phyloP scores from a whole-genome alignment of 2,329 filamentous ascomycete genomes.

The Whalleya microplaca region DNA sequence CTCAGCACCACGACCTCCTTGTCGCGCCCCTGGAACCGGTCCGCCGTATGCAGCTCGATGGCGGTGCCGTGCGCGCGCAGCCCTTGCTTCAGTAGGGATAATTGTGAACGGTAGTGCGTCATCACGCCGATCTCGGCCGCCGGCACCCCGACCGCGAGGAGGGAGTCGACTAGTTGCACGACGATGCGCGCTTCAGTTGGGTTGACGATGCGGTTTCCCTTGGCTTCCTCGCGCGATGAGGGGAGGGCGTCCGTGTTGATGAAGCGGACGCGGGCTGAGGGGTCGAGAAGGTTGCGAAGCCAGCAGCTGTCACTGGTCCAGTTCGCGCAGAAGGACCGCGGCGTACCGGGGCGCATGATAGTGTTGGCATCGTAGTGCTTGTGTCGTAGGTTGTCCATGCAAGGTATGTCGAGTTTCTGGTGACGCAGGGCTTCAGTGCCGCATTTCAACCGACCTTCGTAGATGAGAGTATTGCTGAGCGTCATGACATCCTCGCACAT shows the following conservation, averaged over 20 bases:
- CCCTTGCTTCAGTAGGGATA: conserved; percentile 77
- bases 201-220: conserved; percentile 88
- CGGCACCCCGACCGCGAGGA: conserved; percentile 76
- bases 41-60: conserved; percentile 95
- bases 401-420: conserved; percentile 69
- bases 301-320: conserved; percentile 64
- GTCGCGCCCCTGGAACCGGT: conserved; percentile 95
- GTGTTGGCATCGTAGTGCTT: conserved; percentile 61
- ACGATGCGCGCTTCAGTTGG: conserved; percentile 78
- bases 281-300: conserved; percentile 72
- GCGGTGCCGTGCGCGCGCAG: conserved; percentile 61
- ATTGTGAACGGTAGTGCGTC: conserved; percentile 93
- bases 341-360: conserved; percentile 45
- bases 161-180: conserved; percentile 76
- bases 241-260: conserved; percentile 84
- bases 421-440: conserved; percentile 77
- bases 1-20: conserved; percentile 90
- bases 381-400: conserved; percentile 61
- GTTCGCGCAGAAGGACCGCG: conserved; percentile 60
- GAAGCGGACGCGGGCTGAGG: conserved; percentile 77
- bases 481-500: conserved; percentile 99
- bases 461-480: conserved; percentile 90
- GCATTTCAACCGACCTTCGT: conserved; percentile 87
- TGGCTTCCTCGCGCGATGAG: conserved; percentile 69
- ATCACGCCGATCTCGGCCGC: conserved; percentile 86